These are phyloP conservation scores for Penicillium sp. DNA, from an alignment of 2,329 filamentous ascomycete species.

Conservation along the genomic window DNA sequence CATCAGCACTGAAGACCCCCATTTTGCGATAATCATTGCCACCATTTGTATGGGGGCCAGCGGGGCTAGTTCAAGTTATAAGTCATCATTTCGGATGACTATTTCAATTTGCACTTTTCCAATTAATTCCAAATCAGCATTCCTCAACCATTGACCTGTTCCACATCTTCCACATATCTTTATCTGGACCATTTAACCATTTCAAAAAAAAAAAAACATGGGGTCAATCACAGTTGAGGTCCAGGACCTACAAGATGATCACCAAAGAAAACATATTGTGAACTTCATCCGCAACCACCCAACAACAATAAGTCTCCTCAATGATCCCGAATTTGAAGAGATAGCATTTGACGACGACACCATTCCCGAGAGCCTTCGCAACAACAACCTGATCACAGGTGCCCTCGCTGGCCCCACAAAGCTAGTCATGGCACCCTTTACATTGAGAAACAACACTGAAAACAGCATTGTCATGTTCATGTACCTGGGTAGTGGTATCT, in stretches of 20 bases:
- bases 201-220: not conserved
- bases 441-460: slow-evolving; percentile 70
- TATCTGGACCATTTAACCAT: not conserved
- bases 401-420: slow-evolving; percentile 72
- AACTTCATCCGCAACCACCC: slow-evolving; percentile 73
- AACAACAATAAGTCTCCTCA: slow-evolving; percentile 64
- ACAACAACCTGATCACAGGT: slow-evolving; percentile 76
- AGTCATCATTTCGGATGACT: not conserved
- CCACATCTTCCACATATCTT: too few species aligned
- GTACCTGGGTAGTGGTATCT: slow-evolving; percentile 75
- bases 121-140: not conserved
- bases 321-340: slow-evolving; percentile 66
- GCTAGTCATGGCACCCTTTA: slow-evolving; percentile 76
- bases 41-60: not conserved
- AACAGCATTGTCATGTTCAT: slow-evolving; percentile 69
- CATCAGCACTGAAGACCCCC: not conserved
- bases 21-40: not conserved
- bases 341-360: slow-evolving; percentile 76
- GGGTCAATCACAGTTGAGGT: not conserved
- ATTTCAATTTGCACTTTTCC: not conserved
- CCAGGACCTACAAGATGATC: not conserved
- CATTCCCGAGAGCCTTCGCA: slow-evolving; percentile 68
- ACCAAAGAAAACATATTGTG: slow-evolving; percentile 55
- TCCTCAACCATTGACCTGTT: not conserved
- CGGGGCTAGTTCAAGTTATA: not conserved